Evolutionary conservation across 176 grass and related monocot species (phyloP).

Genomic region (Leersia perrieri): DNA sequence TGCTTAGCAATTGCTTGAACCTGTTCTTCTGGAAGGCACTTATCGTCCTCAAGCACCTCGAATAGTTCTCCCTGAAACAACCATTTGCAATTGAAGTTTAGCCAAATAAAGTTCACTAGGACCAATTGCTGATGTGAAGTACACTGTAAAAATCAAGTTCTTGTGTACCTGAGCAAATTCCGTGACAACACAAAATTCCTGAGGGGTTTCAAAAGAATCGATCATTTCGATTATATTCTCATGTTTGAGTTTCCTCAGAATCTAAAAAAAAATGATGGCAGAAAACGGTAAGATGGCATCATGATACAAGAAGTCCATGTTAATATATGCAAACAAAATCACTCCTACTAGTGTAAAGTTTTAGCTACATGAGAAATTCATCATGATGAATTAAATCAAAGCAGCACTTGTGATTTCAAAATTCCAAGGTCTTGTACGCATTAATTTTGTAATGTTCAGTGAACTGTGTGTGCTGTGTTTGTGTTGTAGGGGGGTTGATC

Average conservation of each 20-base stretch:
- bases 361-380: not conserved
- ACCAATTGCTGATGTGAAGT: not conserved
- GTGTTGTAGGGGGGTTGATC: too few species aligned
- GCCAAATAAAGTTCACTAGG: not conserved
- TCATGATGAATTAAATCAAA: not conserved
- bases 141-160: not conserved
- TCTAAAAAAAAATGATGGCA: conserved; percentile 35
- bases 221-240: conserved; percentile 98
- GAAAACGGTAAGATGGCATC: conserved; percentile 23
- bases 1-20: conserved; percentile 99
- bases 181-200: conserved; percentile 98
- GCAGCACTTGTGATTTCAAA: not conserved
- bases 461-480: not conserved
- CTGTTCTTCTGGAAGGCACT: conserved; percentile 93
- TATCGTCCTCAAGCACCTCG: conserved; percentile 96
- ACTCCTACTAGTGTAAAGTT: not conserved
- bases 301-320: not conserved
- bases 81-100: conserved; percentile 4
- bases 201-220: conserved; percentile 88
- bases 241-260: conserved; percentile 92
- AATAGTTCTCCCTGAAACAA: conserved; percentile 85
- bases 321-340: not conserved
- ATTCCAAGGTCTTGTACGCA: not conserved
- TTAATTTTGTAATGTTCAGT: not conserved
- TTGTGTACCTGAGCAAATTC: conserved; percentile 87